phyloP scores from a whole-genome alignment of 164 flowering plant species.

The Aristolochia californica region DNA sequence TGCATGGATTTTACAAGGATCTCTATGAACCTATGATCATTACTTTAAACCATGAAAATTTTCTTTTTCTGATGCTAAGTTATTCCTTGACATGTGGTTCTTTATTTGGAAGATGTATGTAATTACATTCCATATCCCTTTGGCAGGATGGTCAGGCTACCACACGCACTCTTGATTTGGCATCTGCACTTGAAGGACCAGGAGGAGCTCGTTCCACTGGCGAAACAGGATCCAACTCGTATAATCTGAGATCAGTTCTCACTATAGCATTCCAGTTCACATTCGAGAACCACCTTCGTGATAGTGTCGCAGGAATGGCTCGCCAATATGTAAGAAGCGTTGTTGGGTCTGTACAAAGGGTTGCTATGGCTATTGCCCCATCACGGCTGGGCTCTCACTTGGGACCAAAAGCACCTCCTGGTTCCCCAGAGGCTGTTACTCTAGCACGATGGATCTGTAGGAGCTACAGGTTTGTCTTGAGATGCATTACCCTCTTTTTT shows the following conservation, averaged over 20 bases:
- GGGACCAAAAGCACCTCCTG: slow-evolving; percentile 40
- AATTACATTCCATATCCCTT: not conserved
- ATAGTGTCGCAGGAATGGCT: slow-evolving; percentile 79
- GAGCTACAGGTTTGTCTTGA: slow-evolving; percentile 53
- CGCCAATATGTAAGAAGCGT: slow-evolving; percentile 80
- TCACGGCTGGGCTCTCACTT: slow-evolving; percentile 26
- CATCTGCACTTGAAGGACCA: slow-evolving; percentile 72
- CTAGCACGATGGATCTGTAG: slow-evolving; percentile 68
- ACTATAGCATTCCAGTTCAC: slow-evolving; percentile 86
- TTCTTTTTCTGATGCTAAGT: no score
- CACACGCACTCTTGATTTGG: slow-evolving; percentile 66
- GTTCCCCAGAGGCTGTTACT: slow-evolving; percentile 74
- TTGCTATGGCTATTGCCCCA: slow-evolving; percentile 82
- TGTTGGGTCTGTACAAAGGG: slow-evolving; percentile 81
- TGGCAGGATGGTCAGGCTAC: slow-evolving; percentile 43
- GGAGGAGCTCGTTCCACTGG: slow-evolving; percentile 33
- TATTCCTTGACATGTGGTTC: no score
- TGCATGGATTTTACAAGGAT: no score
- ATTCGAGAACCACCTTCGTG: slow-evolving; percentile 61
- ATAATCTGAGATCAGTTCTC: slow-evolving; percentile 50
- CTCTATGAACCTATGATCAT: no score
- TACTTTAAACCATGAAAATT: no score
- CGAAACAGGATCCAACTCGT: slow-evolving; percentile 26
- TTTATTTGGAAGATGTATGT: no score
- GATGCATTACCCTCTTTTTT: not conserved